These are phyloP conservation scores for Persicaria maculosa DNA, from an alignment of 148 eudicot genomes.

Conservation along the genomic window DNA sequence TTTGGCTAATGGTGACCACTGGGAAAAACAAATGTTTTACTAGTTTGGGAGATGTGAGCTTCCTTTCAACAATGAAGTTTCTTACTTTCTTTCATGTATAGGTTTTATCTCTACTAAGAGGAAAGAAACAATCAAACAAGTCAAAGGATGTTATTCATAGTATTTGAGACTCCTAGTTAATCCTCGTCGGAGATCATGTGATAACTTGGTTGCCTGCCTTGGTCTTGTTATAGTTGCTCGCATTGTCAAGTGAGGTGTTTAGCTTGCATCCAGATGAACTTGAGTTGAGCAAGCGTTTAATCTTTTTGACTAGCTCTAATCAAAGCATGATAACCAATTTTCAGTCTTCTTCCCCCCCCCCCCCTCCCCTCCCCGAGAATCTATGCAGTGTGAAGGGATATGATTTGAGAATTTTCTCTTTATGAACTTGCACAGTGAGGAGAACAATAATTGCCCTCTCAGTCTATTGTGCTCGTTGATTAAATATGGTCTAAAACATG, in stretches of 20 bases:
- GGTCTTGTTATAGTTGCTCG: not conserved
- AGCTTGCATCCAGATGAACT: not conserved
- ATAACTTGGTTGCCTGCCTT: not conserved
- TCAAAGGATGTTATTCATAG: not conserved
- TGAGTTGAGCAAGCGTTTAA: not conserved
- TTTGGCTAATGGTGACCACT: not conserved
- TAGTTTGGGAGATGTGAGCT: not conserved
- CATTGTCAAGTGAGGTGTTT: constrained; percentile 1
- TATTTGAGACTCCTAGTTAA: not conserved
- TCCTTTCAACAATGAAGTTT: not conserved
- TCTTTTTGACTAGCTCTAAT: not conserved
- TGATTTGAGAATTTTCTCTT: not conserved
- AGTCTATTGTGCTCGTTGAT: not conserved
- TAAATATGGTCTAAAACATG: not conserved
- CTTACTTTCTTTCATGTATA: not conserved
- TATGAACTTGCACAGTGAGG: not conserved
- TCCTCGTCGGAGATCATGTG: not conserved
- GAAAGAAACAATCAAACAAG: not conserved
- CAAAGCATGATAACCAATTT: not conserved
- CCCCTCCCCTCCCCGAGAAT: not conserved
- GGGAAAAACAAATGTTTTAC: not conserved
- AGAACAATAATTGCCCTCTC: not conserved
- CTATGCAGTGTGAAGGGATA: not conserved
- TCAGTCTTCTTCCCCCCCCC: not conserved
- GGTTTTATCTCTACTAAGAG: not conserved